Percentiles rank a stretch among this genome's conserved stretches.
Evolutionary conservation across 169 alveolate species (phyloP).

Genomic region (Cryptosporidium parvum): DNA sequence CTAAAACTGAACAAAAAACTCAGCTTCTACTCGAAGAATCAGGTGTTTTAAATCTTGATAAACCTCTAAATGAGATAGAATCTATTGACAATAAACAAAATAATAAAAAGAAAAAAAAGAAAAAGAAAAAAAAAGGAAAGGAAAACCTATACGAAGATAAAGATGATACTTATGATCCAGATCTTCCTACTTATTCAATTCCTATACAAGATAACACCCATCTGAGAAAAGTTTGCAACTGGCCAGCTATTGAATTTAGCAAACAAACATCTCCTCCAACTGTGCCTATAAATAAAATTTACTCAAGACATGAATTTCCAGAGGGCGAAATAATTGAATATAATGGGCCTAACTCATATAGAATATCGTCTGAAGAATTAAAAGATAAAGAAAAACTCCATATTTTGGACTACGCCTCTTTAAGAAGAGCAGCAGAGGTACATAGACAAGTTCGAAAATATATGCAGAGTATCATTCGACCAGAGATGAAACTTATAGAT

Average conservation of each 20-base stretch:
- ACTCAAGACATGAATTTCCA: conserved; percentile 77
- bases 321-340: conserved; percentile 90
- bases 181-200: conserved; percentile 47
- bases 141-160: conserved; percentile 61
- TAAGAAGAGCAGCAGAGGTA: conserved; percentile 99
- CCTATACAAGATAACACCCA: conserved; percentile 80
- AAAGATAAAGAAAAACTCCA: conserved; percentile 90
- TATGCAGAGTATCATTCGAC: conserved; percentile 94
- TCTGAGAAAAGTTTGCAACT: conserved; percentile 81
- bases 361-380: conserved; percentile 91
- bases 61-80: neutral
- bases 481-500: conserved; percentile 95
- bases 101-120: conserved; percentile 33
- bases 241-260: conserved; percentile 81
- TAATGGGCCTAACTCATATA: conserved; percentile 85
- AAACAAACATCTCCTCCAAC: conserved; percentile 85
- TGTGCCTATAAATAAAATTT: conserved; percentile 82
- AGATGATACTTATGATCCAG: conserved; percentile 54
- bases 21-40: neutral
- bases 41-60: neutral
- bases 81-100: neutral
- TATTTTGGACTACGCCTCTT: conserved; percentile 88
- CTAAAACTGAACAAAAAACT: neutral
- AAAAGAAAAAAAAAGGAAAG: conserved; percentile 66
- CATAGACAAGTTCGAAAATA: conserved; percentile 98